Base-by-base conservation (phyloP, 352 stramenopile species). In the Phytophthora pluvialis region DNA sequence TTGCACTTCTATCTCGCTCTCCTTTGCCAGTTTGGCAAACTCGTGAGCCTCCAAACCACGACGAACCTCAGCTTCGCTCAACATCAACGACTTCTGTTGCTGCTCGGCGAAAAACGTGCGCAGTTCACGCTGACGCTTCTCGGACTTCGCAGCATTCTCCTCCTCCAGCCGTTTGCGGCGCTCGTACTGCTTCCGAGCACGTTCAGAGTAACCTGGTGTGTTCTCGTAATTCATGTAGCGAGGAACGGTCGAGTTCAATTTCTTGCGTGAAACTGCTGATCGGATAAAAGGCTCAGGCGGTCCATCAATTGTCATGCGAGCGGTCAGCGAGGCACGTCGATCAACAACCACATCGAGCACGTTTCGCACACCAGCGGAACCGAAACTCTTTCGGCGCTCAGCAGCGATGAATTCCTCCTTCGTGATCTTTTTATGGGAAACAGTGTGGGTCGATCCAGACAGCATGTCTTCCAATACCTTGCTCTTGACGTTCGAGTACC, bases 141-240 rank as follows among this genome's bases (percentile, higher is more conserved):
- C 70, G 3, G 84, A 91, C 44, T 85, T 89, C 12, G 68, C 44
- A 13, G 80, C 58, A 49, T 91, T 93, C 18, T 72, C 69, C 45
- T 85, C 68, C 54, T 93, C 81, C n/a, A 93, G 66, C 11, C 81
- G 80, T 50, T 78, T 87, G 16, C 84, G 81, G 16, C 84, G 84
- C 36, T 93, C 80, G 13, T 83, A 53, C 55, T 93, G 84, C 60
- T 73, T 50, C 31, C 83, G 79, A 12, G 80, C 72, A 54, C 83
- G 77, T 26, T 77, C 69, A 28, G 63, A 60, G 51, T 83, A 93
- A 4, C 67, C 73, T 1, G 72, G 63, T 0, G 61, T 67, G 9
- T 82, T 83, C 50, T 78, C 59, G 64, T 91, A 93, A 25, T 88
- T 60, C 71, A 93, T 53, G 53, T 93, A 93, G 12, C 84, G 79